These are phyloP conservation scores for Neurospora sp. DNA, from an alignment of 495 filamentous ascomycete species.

Conservation along the genomic window DNA sequence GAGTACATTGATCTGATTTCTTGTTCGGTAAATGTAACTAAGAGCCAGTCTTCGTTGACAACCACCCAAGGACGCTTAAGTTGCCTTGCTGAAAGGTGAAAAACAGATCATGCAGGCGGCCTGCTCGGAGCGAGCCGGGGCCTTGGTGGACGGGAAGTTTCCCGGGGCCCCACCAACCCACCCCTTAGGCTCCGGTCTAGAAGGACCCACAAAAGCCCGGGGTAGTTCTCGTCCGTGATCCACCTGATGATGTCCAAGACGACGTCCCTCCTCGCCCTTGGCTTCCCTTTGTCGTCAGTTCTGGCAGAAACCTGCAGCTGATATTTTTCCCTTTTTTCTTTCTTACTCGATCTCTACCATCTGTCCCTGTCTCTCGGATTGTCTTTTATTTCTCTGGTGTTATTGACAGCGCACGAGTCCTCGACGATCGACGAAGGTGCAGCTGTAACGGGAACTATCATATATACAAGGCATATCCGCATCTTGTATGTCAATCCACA, in stretches of 20 bases:
- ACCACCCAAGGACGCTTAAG: neutral
- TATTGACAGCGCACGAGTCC: neutral
- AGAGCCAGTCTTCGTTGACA: neutral
- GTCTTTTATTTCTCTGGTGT: neutral
- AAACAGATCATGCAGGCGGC: neutral
- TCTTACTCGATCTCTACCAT: neutral
- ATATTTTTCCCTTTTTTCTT: neutral
- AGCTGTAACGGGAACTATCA: neutral
- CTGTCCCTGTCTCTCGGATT: neutral
- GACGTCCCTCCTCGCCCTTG: neutral
- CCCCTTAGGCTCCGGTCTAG: neutral
- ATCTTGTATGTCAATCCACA: neutral
- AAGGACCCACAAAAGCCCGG: neutral
- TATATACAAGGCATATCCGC: neutral
- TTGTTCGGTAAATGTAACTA: neutral
- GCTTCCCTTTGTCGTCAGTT: neutral
- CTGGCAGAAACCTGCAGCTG: neutral
- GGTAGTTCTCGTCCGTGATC: neutral
- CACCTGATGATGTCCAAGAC: neutral
- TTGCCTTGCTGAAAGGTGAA: neutral
- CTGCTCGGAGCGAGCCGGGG: neutral
- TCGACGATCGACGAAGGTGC: neutral
- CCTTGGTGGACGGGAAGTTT: neutral
- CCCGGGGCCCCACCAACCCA: neutral
- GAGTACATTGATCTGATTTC: neutral